Evolutionary conservation across 2,329 filamentous ascomycete species (phyloP).

Genomic region (Curvularia hawaiiensis): DNA sequence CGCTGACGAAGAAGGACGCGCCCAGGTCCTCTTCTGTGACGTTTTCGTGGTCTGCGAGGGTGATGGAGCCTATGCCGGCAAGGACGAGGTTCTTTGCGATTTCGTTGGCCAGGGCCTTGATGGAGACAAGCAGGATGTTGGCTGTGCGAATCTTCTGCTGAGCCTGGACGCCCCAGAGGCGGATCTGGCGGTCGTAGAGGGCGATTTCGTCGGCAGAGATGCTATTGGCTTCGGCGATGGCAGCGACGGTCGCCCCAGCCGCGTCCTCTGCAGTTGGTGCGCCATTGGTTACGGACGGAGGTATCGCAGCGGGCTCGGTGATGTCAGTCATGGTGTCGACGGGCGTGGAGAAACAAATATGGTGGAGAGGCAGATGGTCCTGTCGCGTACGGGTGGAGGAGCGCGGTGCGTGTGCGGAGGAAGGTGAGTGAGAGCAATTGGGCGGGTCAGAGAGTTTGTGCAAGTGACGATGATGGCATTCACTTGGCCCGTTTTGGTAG

Average conservation of each 20-base stretch:
- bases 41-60: constrained; percentile 77
- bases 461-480: neutral
- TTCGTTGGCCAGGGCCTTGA: constrained; percentile 89
- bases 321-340: constrained; percentile 28
- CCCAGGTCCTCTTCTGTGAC: constrained; percentile 81
- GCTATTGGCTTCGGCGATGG: constrained; percentile 47
- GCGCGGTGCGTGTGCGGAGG: neutral
- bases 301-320: constrained; percentile 9
- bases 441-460: constrained; percentile 8
- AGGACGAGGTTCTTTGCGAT: constrained; percentile 97
- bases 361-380: neutral
- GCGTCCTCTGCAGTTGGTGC: constrained; percentile 39
- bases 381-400: neutral
- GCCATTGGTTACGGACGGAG: constrained; percentile 30
- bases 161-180: constrained; percentile 94
- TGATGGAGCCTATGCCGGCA: constrained; percentile 88
- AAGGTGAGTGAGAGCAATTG: constrained; percentile 3
- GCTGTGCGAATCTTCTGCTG: constrained; percentile 89
- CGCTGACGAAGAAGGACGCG: constrained; percentile 72
- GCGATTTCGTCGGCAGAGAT: constrained; percentile 83
- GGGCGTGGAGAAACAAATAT: neutral
- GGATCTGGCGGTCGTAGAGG: constrained; percentile 95
- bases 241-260: constrained; percentile 45
- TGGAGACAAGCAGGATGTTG: constrained; percentile 85
- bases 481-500: neutral